Conservation (phyloP, 768 basidiomycete genomes). For the Mrakia frigida region DNA sequence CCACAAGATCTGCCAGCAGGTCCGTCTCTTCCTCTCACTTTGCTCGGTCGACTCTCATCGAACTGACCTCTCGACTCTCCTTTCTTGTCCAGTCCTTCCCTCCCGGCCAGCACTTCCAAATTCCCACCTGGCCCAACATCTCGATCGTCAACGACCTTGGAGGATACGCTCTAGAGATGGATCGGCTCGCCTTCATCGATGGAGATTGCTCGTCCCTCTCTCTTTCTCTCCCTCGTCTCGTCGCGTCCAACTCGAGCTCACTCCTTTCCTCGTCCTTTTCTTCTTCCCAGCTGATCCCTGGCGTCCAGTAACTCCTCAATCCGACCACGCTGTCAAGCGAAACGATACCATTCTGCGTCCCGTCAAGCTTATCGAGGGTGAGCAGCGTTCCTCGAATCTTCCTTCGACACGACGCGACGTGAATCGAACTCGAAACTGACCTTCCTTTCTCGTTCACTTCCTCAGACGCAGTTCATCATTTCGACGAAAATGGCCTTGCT, state of each 20-base stretch:
- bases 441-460: neutral
- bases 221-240: neutral
- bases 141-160: slow-evolving; percentile 76
- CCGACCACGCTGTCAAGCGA: slow-evolving; percentile 54
- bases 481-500: slow-evolving; percentile 64
- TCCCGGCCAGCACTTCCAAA: slow-evolving; percentile 65
- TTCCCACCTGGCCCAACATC: slow-evolving; percentile 71
- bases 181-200: slow-evolving; percentile 80
- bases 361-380: slow-evolving; percentile 81
- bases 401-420: neutral
- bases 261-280: neutral
- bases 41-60: neutral
- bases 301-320: slow-evolving; percentile 58
- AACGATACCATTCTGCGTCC: slow-evolving; percentile 68
- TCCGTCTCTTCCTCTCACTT: slow-evolving; percentile 18
- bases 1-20: slow-evolving; percentile 64
- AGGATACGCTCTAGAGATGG: slow-evolving; percentile 73
- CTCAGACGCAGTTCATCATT: slow-evolving; percentile 52
- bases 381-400: slow-evolving; percentile 38
- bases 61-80: neutral
- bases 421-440: neutral
- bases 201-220: slow-evolving; percentile 55
- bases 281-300: slow-evolving; percentile 69
- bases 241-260: neutral
- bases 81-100: slow-evolving; percentile 57